These are phyloP conservation scores for Trichoderma guizhouense DNA, from an alignment of 2,329 filamentous ascomycete species.

Conservation along the genomic window DNA sequence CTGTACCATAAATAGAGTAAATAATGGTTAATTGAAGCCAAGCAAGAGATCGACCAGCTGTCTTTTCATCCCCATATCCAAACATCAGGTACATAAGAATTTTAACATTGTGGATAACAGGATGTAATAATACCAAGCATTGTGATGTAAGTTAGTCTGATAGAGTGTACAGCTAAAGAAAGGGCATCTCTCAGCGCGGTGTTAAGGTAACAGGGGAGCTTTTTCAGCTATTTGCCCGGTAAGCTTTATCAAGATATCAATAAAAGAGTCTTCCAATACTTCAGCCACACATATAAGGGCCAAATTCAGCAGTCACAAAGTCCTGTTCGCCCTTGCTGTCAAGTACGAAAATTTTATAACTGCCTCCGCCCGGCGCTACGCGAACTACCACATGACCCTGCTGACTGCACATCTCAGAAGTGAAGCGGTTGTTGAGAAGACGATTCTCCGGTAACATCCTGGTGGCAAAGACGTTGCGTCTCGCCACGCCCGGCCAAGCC, in stretches of 20 bases:
- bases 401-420: neutral
- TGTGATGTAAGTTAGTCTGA: neutral
- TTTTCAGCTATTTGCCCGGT: neutral
- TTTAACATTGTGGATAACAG: neutral
- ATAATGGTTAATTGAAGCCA: too few relatives aligned
- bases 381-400: neutral
- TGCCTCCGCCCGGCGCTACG: neutral
- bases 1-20: too few relatives aligned
- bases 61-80: too few relatives aligned
- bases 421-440: neutral
- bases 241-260: neutral
- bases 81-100: too few relatives aligned
- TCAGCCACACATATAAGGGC: neutral
- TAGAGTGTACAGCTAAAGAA: neutral
- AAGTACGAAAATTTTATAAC: neutral
- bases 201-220: neutral
- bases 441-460: neutral
- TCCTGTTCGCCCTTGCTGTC: neutral
- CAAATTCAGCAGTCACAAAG: neutral
- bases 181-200: neutral
- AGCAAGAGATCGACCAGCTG: too few relatives aligned
- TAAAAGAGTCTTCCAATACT: neutral
- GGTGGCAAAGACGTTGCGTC: neutral
- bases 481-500: neutral
- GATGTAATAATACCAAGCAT: neutral